phyloP scores from a whole-genome alignment of 305 asterid species.

The Solanum hybrid region DNA sequence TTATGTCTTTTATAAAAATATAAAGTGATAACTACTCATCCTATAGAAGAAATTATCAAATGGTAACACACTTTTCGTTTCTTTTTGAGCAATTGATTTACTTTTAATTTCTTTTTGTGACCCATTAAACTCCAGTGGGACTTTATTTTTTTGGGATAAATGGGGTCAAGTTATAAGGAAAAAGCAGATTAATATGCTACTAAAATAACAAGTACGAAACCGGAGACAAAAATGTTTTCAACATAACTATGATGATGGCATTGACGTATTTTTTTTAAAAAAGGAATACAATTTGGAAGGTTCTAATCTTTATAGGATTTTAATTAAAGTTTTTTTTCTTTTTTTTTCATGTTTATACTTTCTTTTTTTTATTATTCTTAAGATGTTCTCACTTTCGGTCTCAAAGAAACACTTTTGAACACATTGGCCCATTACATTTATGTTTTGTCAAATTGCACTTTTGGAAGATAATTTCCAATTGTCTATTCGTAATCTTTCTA shows the following conservation, averaged over 20 bases:
- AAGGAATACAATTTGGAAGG: background rate
- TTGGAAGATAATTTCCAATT: background rate
- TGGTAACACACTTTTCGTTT: background rate
- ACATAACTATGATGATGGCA: background rate
- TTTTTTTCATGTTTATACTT: background rate
- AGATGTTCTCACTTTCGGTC: constrained; percentile 4
- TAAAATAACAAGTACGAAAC: background rate
- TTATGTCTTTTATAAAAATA: background rate
- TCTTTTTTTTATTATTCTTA: background rate
- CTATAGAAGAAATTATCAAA: background rate
- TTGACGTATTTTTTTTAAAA: background rate
- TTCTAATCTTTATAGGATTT: background rate
- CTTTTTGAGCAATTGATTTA: background rate
- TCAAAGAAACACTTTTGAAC: constrained; percentile 3
- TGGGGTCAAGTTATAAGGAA: background rate
- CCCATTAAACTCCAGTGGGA: background rate
- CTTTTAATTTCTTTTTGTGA: background rate
- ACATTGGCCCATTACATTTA: background rate
- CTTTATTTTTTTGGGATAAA: background rate
- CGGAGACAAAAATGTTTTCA: constrained; percentile 1
- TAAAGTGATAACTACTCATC: background rate
- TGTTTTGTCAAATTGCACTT: background rate
- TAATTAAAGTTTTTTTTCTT: background rate
- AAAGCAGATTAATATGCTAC: background rate
- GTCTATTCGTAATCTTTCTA: background rate